A percentile compares a stretch with the other conserved stretches of the same genome.
phyloP scores from a whole-genome alignment of 2,329 filamentous ascomycete species.

The Dendrostoma leiphaemia region DNA sequence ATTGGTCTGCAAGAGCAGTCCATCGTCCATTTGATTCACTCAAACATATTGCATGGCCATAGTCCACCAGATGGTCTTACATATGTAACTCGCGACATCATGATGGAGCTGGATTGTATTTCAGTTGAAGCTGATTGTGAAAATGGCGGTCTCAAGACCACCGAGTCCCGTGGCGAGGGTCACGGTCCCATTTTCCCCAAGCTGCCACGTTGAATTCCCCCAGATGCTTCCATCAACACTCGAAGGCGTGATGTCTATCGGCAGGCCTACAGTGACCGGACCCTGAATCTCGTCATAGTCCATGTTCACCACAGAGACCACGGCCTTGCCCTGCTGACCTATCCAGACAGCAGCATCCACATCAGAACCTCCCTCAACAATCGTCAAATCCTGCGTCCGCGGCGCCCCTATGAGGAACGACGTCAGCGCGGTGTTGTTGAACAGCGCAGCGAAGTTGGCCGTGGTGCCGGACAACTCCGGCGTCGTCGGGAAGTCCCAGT shows the following conservation, averaged over 20 bases:
- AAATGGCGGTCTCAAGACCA: constrained; percentile 3
- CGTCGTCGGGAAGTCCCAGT: constrained; percentile 45
- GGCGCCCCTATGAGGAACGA: constrained; percentile 35
- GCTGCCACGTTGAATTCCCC: constrained; percentile 15
- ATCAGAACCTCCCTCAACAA: constrained; percentile 21
- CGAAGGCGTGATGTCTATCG: constrained; percentile 1
- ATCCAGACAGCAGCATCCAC: constrained; percentile 43
- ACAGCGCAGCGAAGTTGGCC: constrained; percentile 35
- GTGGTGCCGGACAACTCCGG: constrained; percentile 32
- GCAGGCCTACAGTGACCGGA: constrained; percentile 10
- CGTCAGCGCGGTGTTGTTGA: constrained; percentile 31
- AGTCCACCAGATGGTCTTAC: too few species aligned
- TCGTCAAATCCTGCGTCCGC: constrained; percentile 24
- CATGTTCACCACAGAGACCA: constrained; percentile 20
- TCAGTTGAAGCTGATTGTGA: constrained; percentile 6
- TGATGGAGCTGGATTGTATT: neutral
- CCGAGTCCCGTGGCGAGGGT: neutral
- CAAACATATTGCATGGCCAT: neutral
- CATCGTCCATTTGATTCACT: too few species aligned
- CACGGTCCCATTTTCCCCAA: constrained; percentile 10
- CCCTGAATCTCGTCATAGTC: constrained; percentile 12
- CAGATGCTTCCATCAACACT: constrained; percentile 10
- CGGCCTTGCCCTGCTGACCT: constrained; percentile 19
- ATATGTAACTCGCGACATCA: too few species aligned
- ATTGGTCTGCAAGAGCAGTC: neutral